A percentile compares a stretch with the other conserved stretches of the same genome.
Evolutionary conservation across 805 yeast species (phyloP).

Genomic region (Kregervanrija pseudodelftensis): DNA sequence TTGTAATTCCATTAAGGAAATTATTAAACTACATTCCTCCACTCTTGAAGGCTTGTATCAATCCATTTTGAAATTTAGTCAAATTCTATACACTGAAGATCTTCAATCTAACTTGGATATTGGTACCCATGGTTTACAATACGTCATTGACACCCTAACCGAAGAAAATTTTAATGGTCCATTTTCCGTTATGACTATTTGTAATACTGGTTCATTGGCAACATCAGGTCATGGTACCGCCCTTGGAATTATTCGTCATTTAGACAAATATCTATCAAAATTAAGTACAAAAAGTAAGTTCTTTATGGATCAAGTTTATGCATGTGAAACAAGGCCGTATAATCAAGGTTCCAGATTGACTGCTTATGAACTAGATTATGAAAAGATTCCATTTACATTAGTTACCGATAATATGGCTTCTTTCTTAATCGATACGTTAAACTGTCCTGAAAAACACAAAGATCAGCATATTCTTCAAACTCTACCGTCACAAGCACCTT

Average conservation of each 20-base stretch:
- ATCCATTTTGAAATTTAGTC: constrained; percentile 37
- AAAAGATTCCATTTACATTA: constrained; percentile 78
- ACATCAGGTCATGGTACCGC: constrained; percentile 99
- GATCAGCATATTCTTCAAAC: constrained; percentile 11
- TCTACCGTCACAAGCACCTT: constrained; percentile 45
- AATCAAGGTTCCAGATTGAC: constrained; percentile 94
- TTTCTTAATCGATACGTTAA: constrained; percentile 50
- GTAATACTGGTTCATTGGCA: constrained; percentile 95
- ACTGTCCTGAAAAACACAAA: constrained; percentile 17
- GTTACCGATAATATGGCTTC: constrained; percentile 91
- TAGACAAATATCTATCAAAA: constrained; percentile 31
- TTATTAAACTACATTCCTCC: constrained; percentile 6
- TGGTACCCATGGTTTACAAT: constrained; percentile 77
- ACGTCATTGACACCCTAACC: constrained; percentile 41
- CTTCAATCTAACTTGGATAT: constrained; percentile 67
- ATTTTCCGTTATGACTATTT: constrained; percentile 80
- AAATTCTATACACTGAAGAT: constrained; percentile 64
- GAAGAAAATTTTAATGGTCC: constrained; percentile 50
- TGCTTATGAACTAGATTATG: constrained; percentile 83
- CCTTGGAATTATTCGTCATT: constrained; percentile 79
- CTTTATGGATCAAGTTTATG: constrained; percentile 64
- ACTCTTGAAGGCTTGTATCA: constrained; percentile 23
- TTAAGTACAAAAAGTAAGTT: constrained; percentile 32
- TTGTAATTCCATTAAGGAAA: constrained; percentile 39
- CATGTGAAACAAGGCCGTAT: constrained; percentile 93